A percentile compares a stretch with the other conserved stretches of the same genome.
Conservation (phyloP, 306 rosid species). For the Acmispon strigosus region DNA sequence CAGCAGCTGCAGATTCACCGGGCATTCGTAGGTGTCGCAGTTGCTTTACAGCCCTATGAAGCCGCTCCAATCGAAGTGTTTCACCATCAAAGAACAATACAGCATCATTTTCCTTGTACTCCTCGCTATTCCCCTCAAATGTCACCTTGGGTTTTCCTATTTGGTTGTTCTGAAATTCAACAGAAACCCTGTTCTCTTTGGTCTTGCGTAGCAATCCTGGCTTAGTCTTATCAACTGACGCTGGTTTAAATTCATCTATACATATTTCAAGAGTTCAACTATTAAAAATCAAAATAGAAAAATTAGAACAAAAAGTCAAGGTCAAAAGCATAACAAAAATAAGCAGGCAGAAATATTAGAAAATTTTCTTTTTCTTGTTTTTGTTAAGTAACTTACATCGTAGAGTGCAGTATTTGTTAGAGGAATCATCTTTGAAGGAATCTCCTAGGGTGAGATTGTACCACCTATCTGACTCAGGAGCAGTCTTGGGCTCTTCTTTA, state of each 20-base stretch:
- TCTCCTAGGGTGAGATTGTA: conserved; percentile 74
- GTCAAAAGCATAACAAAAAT: background rate
- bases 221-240: conserved; percentile 79
- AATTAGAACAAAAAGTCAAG: background rate
- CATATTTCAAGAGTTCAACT: conserved; percentile 8
- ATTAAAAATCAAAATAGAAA: background rate
- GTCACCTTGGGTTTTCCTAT: conserved; percentile 79
- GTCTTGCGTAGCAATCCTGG: conserved; percentile 67
- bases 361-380: background rate
- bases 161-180: conserved; percentile 89
- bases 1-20: conserved; percentile 63
- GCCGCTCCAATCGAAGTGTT: conserved; percentile 69
- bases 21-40: conserved; percentile 74
- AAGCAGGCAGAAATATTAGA: background rate
- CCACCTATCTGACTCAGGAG: conserved; percentile 77
- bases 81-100: conserved; percentile 82
- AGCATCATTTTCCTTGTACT: conserved; percentile 76
- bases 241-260: conserved; percentile 89
- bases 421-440: conserved; percentile 75
- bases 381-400: conserved; percentile 52
- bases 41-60: conserved; percentile 77
- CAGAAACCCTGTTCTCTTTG: conserved; percentile 73
- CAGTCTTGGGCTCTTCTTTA: conserved; percentile 82
- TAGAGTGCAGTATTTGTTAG: conserved; percentile 78
- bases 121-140: conserved; percentile 89